A percentile compares a stretch with the other conserved stretches of the same genome.
Evolutionary conservation across 2,329 filamentous ascomycete species (phyloP).

Genomic region (Madurella mycetomatis): DNA sequence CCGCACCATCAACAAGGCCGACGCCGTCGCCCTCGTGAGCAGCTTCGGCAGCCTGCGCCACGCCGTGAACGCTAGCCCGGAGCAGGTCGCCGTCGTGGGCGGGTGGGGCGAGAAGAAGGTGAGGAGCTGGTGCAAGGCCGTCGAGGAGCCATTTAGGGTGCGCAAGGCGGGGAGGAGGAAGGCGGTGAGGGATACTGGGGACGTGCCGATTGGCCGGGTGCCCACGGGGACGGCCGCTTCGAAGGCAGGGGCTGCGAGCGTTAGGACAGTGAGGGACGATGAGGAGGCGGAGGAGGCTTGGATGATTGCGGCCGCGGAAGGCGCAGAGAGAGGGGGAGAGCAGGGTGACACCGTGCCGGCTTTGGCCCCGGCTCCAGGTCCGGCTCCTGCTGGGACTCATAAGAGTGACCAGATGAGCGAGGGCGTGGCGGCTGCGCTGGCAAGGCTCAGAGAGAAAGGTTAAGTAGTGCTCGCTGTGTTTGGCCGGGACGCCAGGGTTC

Average conservation of each 20-base stretch:
- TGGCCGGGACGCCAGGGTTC: neutral
- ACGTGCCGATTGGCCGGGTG: conserved; percentile 38
- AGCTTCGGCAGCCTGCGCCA: conserved; percentile 86
- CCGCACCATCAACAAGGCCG: conserved; percentile 86
- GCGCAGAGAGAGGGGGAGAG: conserved; percentile 36
- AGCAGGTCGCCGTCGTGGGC: conserved; percentile 77
- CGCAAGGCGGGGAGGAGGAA: conserved; percentile 60
- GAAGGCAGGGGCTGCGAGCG: conserved; percentile 3
- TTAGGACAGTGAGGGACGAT: conserved; percentile 21
- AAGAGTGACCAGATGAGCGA: conserved; percentile 47
- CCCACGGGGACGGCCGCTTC: conserved; percentile 22
- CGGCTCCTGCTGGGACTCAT: conserved; percentile 15
- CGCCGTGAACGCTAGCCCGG: conserved; percentile 80
- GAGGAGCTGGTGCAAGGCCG: conserved; percentile 73
- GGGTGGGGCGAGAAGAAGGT: conserved; percentile 98
- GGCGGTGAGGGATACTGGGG: conserved; percentile 29
- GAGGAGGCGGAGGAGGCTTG: conserved; percentile 47
- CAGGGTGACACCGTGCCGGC: conserved; percentile 25
- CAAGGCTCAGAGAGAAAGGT: conserved; percentile 49
- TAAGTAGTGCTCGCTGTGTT: conserved; percentile 10
- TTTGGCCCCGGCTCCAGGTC: conserved; percentile 9
- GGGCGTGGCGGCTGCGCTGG: conserved; percentile 58
- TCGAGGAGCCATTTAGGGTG: conserved; percentile 79
- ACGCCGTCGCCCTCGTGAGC: conserved; percentile 83
- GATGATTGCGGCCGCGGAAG: conserved; percentile 43